Conservation (phyloP, 306 rosid species). For the Casuarina cunninghamiana region DNA sequence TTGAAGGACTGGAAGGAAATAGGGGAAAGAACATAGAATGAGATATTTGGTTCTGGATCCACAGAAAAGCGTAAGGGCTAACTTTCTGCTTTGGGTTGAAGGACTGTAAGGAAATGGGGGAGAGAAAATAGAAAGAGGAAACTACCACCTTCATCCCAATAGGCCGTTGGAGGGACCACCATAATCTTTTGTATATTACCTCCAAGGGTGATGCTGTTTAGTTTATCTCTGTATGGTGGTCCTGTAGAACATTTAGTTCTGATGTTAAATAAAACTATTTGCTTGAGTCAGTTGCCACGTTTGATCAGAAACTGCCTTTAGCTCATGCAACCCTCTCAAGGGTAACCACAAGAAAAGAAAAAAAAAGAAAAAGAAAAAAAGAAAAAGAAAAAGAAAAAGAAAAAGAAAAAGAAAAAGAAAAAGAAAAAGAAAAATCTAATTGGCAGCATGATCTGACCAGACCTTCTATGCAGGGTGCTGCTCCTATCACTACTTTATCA, state of each 20-base stretch:
- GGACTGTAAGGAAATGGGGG: background rate
- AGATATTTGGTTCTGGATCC: background rate
- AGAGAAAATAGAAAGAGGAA: background rate
- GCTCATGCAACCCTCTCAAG: background rate
- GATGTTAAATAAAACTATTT: background rate
- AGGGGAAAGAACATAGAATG: background rate
- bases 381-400: too few species aligned
- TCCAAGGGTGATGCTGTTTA: background rate
- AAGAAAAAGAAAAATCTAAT: too few species aligned
- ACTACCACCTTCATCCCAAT: background rate
- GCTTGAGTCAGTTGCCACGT: background rate
- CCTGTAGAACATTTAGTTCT: background rate
- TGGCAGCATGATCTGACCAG: background rate
- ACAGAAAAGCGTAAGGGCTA: background rate
- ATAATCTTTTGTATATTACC: background rate
- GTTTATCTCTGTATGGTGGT: background rate
- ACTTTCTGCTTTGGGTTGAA: background rate
- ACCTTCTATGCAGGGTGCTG: constrained; percentile 65
- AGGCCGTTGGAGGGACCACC: background rate
- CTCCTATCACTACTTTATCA: constrained; percentile 74
- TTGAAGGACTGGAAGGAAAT: background rate
- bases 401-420: too few species aligned
- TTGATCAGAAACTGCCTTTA: background rate
- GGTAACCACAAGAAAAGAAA: background rate
- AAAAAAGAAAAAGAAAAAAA: too few species aligned